Base-by-base conservation (phyloP, 2,329 filamentous ascomycete species). In the Pezicula neosporulosa region DNA sequence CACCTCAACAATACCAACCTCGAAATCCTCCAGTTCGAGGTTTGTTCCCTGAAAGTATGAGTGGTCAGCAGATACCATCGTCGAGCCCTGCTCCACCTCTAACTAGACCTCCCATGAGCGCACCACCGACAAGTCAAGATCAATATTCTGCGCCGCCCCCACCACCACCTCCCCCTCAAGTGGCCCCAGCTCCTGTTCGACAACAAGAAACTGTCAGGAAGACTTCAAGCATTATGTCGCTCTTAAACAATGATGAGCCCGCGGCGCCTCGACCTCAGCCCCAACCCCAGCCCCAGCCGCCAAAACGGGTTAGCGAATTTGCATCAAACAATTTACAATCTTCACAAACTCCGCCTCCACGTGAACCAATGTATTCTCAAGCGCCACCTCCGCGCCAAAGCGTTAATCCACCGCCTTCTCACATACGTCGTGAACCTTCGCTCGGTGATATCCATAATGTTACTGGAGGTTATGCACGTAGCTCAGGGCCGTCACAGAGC, bases 221-320 rank as follows among this genome's bases (percentile, higher is more conserved):
- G 69, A 83, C 77, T 7, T 84, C 81, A 13, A 85, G 72, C 56
- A 75, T 86, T 54, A 83, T 85, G 76, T 80, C 81, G 0, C 66
- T 86, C 54, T 71, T 86, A 3, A 84, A 84, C 57, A 80, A 85
- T 55, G 63, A 66, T 48, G 82, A 85, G 48, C 69, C 75, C 6
- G 74, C 74, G n/a, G 66, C 72, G 1, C 69, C 72, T 47, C 70
- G 71, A 1, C 81, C 82, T 65, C 30, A 33, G 30, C 24, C 24
- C 24, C 41, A 44, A 44, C 41, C 41, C 72, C 60, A 35, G 50
- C 59, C 35, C 56, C 49, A 18, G 15, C 44, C 57, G 18, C 30
- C 55, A 6, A 64, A 66, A 47, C 57, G 63, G 42, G 55, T 60
- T 10, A 60, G 53, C 28, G 63, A 62, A 49, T 53, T 62, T 24